These are phyloP conservation scores for Hyphodiscus hymeniophilus DNA, from an alignment of 495 filamentous ascomycete genomes.

Conservation along the genomic window DNA sequence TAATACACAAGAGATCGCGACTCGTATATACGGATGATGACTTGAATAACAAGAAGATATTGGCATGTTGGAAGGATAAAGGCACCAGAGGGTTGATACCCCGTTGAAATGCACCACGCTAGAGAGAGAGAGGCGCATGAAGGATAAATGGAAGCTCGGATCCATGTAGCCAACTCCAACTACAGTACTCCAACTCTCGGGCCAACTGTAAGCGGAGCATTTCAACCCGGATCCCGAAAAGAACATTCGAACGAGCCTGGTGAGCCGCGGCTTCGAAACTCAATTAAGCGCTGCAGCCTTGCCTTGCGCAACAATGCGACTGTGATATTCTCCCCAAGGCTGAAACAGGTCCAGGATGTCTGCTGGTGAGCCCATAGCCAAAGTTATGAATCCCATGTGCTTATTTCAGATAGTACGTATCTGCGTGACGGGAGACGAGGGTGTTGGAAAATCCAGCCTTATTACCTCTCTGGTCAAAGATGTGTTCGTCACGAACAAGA, in stretches of 20 bases:
- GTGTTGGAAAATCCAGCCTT: conserved; percentile 59
- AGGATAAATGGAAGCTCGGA: conserved; percentile 1
- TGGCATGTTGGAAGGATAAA: neutral
- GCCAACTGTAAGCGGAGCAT: conserved; percentile 5
- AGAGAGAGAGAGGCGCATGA: neutral
- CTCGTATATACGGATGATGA: neutral
- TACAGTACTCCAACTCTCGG: too few species aligned
- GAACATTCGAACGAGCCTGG: neutral
- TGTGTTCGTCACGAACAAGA: conserved; percentile 86
- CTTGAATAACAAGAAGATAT: too few species aligned
- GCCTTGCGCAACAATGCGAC: conserved; percentile 7
- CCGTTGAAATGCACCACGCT: neutral
- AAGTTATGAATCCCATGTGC: neutral
- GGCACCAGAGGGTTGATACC: neutral
- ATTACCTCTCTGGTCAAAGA: conserved; percentile 85
- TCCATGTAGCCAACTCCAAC: too few species aligned
- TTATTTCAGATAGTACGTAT: conserved; percentile 61
- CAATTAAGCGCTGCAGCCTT: neutral
- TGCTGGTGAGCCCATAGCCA: conserved; percentile 14
- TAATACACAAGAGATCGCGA: neutral
- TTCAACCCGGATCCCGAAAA: neutral
- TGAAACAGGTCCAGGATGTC: conserved; percentile 24
- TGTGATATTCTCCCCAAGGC: conserved; percentile 18
- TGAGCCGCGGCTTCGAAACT: neutral
- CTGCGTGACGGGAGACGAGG: conserved; percentile 94